Percentiles rank a stretch among this genome's conserved stretches.
Evolutionary conservation across 1,139 yeast species (phyloP).

Genomic region (Wickerhamiella infanticola): DNA sequence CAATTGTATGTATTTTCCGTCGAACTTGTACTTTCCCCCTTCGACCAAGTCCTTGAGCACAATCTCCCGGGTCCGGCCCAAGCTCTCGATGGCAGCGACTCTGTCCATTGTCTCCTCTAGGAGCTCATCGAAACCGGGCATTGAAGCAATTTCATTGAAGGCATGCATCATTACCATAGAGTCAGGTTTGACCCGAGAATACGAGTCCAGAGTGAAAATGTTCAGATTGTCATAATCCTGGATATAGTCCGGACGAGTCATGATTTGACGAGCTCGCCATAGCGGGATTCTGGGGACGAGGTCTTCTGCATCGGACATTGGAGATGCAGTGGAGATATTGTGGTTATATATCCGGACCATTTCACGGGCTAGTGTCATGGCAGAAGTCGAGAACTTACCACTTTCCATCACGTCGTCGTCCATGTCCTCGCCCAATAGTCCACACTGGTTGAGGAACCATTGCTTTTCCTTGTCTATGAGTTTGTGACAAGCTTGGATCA

Average conservation of each 20-base stretch:
- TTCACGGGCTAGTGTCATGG: constrained; percentile 60
- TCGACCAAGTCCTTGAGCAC: constrained; percentile 50
- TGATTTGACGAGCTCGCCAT: constrained; percentile 72
- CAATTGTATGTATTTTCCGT: constrained; percentile 10
- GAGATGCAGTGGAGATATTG: constrained; percentile 8
- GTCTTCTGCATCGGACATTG: constrained; percentile 21
- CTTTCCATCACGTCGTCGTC: constrained; percentile 83
- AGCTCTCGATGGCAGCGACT: constrained; percentile 59
- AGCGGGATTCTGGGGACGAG: constrained; percentile 64
- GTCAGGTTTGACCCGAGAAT: constrained; percentile 61
- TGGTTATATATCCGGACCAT: constrained; percentile 51
- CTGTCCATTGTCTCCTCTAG: constrained; percentile 55
- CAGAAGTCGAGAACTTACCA: constrained; percentile 64
- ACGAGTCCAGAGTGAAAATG: constrained; percentile 61
- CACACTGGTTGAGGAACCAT: constrained; percentile 77
- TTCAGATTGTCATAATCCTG: constrained; percentile 60
- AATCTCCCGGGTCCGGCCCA: constrained; percentile 71
- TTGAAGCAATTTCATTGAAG: constrained; percentile 58
- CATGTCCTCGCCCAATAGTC: constrained; percentile 59
- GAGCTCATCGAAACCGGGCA: constrained; percentile 58
- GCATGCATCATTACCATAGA: constrained; percentile 85
- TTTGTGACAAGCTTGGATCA: constrained; percentile 48
- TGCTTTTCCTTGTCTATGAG: constrained; percentile 69
- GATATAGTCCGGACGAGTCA: constrained; percentile 75
- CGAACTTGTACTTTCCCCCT: constrained; percentile 29